Evolutionary conservation across 2,329 filamentous ascomycete species (phyloP), one percentile per base, ranked within the genome.

Genomic region (Reticulascus tulasneorum): DNA sequence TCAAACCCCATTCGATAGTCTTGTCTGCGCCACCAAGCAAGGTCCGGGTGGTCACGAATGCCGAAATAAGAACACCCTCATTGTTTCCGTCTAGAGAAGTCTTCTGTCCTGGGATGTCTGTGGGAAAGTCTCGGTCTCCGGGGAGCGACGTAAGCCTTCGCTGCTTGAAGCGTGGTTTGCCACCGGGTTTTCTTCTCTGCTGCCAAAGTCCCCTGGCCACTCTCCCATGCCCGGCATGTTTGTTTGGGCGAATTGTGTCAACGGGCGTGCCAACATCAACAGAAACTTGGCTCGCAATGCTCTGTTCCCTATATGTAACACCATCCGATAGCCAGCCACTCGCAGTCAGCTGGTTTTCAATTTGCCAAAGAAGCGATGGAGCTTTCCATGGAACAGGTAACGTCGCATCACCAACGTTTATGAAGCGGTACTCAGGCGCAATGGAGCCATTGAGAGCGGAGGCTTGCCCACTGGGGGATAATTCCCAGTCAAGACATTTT

Each of bases 1-100:
- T 59, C 25, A 82, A 48, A 9, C 77, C 77, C 71, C 78, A 82
- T 47, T 84, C 79, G 16, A 80, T 64, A 2, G 66, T 61, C 46
- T 73, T 69, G 44, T 78, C 73, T 9, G 78, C 63, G 7, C 80
- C 80, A 9, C 80, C 80, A 7, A 80, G 59, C 8, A 84, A 57
- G 7, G 72, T 72, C 13, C 72, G 69, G 23, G 82, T 63, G 11
- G 74, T 70, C 33, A 82, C 61, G 38, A 82, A 76, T 4, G 76
- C 73, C 13, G 75, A 70, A 33, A 82, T 60, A 19, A 79, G 59
- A 16, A 47, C 32, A 20, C 35, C 24, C 23, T 42, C 36, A 21
- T 44, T 35, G 30, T 47, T 37, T 35, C 40, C 41, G 23, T 46
- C 38, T 10, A 46, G 41, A 10, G 31, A 37, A 7, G 20, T 23